Conservation (phyloP, 306 rosid genomes). For the Geum urbanum region DNA sequence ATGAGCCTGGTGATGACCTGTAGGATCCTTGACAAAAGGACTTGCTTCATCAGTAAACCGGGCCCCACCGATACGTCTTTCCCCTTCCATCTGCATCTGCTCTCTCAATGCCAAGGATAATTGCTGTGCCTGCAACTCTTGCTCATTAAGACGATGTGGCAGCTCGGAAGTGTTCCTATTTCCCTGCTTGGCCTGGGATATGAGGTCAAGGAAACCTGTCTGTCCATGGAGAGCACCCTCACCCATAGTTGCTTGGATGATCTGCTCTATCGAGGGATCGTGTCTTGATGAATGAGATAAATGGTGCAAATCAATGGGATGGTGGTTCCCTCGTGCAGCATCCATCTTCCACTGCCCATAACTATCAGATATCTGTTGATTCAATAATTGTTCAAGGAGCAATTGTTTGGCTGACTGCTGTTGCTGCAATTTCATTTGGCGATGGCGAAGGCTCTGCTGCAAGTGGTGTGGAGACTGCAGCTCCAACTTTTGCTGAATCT, state of each 20-base stretch:
- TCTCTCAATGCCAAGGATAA: conserved; percentile 52
- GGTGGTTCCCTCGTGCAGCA: conserved; percentile 41
- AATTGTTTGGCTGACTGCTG: conserved; percentile 53
- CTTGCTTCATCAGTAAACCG: conserved; percentile 50
- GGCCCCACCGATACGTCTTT: conserved; percentile 48
- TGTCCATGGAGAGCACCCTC: conserved; percentile 48
- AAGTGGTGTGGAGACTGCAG: conserved; percentile 32
- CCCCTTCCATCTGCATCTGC: conserved; percentile 55
- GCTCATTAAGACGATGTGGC: conserved; percentile 51
- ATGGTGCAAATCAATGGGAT: conserved; percentile 46
- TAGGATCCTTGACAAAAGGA: conserved; percentile 46
- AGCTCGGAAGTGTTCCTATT: conserved; percentile 45
- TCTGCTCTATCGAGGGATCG: conserved; percentile 55
- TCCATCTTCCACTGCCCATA: conserved; percentile 49
- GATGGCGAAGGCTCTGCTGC: conserved; percentile 40
- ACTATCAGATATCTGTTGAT: conserved; percentile 49
- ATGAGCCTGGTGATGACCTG: conserved; percentile 44
- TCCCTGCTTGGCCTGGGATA: conserved; percentile 53
- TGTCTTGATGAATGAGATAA: conserved; percentile 43
- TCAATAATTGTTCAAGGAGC: conserved; percentile 56
- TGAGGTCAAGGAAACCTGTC: conserved; percentile 48
- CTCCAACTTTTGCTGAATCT: conserved; percentile 39
- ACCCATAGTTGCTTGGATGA: conserved; percentile 51
- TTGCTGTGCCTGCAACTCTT: conserved; percentile 54
- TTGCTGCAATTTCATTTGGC: conserved; percentile 55